Evolutionary conservation across 805 yeast species (phyloP).

Genomic region (Zygoascus tannicola): DNA sequence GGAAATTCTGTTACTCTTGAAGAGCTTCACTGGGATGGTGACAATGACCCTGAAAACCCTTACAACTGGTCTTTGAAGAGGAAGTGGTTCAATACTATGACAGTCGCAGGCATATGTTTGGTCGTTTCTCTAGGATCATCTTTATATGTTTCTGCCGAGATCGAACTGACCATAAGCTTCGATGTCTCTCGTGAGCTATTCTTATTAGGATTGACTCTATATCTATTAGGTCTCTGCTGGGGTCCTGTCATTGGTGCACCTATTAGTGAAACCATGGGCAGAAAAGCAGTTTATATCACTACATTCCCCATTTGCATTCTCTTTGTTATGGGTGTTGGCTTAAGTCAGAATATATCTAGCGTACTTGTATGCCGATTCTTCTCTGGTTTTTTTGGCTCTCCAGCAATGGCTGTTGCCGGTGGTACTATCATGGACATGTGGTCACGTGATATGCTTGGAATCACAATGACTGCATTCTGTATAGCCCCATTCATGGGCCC

Average conservation of each 20-base stretch:
- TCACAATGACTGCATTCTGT: constrained; percentile 68
- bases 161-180: constrained; percentile 33
- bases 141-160: constrained; percentile 38
- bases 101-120: constrained; percentile 37
- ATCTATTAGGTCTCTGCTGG: constrained; percentile 53
- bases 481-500: constrained; percentile 78
- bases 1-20: too few relatives aligned
- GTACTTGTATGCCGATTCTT: constrained; percentile 59
- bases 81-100: constrained; percentile 33
- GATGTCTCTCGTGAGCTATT: constrained; percentile 36
- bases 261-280: constrained; percentile 61
- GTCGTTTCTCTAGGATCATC: constrained; percentile 50
- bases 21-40: constrained; percentile 49
- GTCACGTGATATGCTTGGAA: constrained; percentile 52
- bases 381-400: constrained; percentile 68
- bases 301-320: constrained; percentile 44
- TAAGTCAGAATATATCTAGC: constrained; percentile 22
- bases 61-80: constrained; percentile 39
- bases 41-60: constrained; percentile 53
- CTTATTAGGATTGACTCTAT: constrained; percentile 41
- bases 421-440: constrained; percentile 78
- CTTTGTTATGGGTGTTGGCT: constrained; percentile 43
- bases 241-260: constrained; percentile 63
- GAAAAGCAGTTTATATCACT: constrained; percentile 52
- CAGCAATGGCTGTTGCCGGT: constrained; percentile 76